These are phyloP conservation scores for Singerocomus inundabilis DNA, from an alignment of 1,284 basidiomycete genomes.

Conservation along the genomic window DNA sequence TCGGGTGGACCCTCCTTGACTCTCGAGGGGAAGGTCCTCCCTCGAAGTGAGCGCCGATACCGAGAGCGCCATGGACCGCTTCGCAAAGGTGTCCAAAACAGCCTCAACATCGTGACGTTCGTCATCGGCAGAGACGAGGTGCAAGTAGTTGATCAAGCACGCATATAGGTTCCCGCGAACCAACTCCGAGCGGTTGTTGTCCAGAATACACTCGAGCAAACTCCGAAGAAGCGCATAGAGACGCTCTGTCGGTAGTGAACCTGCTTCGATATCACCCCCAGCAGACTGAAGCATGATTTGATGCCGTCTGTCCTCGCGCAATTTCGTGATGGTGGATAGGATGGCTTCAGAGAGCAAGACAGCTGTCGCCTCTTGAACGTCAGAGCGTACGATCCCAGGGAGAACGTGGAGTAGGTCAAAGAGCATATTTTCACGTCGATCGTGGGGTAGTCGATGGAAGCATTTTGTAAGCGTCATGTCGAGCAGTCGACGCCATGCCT, in stretches of 20 bases:
- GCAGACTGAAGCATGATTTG: slow-evolving; percentile 64
- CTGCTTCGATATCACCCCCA: slow-evolving; percentile 60
- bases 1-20: slow-evolving; percentile 31
- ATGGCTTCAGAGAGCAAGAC: slow-evolving; percentile 81
- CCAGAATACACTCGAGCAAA: slow-evolving; percentile 74
- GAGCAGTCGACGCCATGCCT: slow-evolving; percentile 80
- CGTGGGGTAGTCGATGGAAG: slow-evolving; percentile 76
- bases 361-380: slow-evolving; percentile 70
- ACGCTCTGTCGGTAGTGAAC: slow-evolving; percentile 76
- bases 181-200: slow-evolving; percentile 78
- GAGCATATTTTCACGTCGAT: slow-evolving; percentile 80
- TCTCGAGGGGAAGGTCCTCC: slow-evolving; percentile 41
- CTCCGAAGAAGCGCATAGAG: slow-evolving; percentile 75
- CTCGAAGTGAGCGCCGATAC: slow-evolving; percentile 39
- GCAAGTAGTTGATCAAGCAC: slow-evolving; percentile 84
- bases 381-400: slow-evolving; percentile 58
- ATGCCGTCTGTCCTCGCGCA: slow-evolving; percentile 74
- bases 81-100: slow-evolving; percentile 30
- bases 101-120: slow-evolving; percentile 9
- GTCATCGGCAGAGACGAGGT: slow-evolving; percentile 54
- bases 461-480: slow-evolving; percentile 84
- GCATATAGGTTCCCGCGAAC: slow-evolving; percentile 98
- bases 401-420: slow-evolving; percentile 85
- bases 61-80: slow-evolving; percentile 26
- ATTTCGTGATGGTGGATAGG: slow-evolving; percentile 79